phyloP scores from a whole-genome alignment of 805 yeast genomes.

The Schwanniomyces pseudopolymorphus region DNA sequence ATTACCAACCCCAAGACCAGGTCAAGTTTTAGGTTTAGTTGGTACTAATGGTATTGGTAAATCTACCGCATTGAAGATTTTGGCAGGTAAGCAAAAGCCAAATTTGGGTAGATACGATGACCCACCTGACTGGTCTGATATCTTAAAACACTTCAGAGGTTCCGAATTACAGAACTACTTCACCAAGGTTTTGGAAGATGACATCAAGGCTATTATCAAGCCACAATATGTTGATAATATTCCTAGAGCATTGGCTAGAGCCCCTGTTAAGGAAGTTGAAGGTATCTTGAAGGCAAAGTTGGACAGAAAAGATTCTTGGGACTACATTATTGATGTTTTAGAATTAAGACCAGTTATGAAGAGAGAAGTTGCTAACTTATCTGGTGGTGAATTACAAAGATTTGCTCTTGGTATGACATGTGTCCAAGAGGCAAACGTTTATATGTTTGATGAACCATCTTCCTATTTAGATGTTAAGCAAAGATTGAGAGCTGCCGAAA shows the following conservation, averaged over 20 bases:
- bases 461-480: constrained; percentile 98
- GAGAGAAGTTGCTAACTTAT: constrained; percentile 85
- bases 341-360: constrained; percentile 74
- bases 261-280: constrained; percentile 84
- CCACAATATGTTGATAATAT: constrained; percentile 98
- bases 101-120: constrained; percentile 90
- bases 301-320: constrained; percentile 69
- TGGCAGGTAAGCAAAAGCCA: constrained; percentile 97
- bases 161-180: constrained; percentile 95
- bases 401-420: constrained; percentile 98
- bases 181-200: constrained; percentile 89
- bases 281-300: constrained; percentile 73
- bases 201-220: constrained; percentile 94
- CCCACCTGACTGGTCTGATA: constrained; percentile 98
- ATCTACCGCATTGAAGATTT: constrained; percentile 92
- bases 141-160: constrained; percentile 89
- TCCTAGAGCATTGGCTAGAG: constrained; percentile 89
- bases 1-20: constrained; percentile 98
- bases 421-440: constrained; percentile 91
- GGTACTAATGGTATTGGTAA: constrained; percentile 99
- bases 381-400: constrained; percentile 99
- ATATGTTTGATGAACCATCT: constrained; percentile 99
- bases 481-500: constrained; percentile 95
- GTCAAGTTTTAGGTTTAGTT: constrained; percentile 95
- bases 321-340: constrained; percentile 63